Base-by-base conservation (phyloP, 2,329 filamentous ascomycete genomes). In the Clathrospora elynae region DNA sequence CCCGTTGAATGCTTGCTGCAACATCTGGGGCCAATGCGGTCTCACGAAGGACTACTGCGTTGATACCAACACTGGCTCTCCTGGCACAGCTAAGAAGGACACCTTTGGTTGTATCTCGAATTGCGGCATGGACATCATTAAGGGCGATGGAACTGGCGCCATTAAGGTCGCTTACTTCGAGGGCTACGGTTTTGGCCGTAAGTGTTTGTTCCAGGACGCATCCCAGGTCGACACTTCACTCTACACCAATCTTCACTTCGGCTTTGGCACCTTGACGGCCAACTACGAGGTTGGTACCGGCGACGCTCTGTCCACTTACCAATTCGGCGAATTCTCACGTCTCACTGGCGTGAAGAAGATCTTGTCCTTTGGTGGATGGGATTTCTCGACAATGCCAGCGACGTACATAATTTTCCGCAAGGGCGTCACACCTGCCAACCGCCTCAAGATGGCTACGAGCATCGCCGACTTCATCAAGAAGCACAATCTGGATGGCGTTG, bases 281-380 rank as follows among this genome's bases (percentile, higher is more conserved):
- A 23, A 23, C 20, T 23, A 6, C 10, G 20, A 23, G 6, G 20
- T 23, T 10, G 20, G 10, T 6, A 10, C 10, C 20, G 20, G 20
- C 20, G 20, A 23, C 20, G 10, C 20, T 6, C 20, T 23, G 6
- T 6, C 20, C 20, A 23, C 20, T 6, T 23, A 23, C 20, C 20
- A 23, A 10, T 23, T 23, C 10, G 6, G 10, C 6, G 20, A 23
- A 10, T 23, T 23, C 20, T 6, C 20, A 23, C 20, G 20, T 10
- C 6, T 23, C 20, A n/a, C n/a, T n/a, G n/a, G n/a, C n/a, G n/a
- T 16, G 16, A 73, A 75, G 47, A 53, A 53, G 7, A 71, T 78
- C 22, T 13, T 77, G 5, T 71, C 72, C 1, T 71, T 77, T 46
- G 73, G 75, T 13, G 75, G 75, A 16, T 76, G 75, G 75, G 61